A percentile compares a stretch with the other conserved stretches of the same genome.
Conservation (phyloP, 1,284 basidiomycete species). For the Thelephora terrestris region DNA sequence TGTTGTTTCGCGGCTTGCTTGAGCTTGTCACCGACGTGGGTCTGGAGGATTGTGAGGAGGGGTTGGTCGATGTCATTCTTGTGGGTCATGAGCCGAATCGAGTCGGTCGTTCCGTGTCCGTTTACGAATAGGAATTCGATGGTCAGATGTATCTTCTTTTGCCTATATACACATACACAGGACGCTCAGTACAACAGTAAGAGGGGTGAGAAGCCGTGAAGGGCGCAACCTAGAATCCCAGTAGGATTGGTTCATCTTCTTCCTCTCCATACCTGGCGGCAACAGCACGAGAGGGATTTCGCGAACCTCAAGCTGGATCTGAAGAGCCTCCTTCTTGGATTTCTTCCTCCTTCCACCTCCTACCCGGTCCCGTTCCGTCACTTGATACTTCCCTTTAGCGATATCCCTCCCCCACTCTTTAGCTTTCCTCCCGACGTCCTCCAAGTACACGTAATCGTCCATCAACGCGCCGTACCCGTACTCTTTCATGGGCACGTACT, state of each 20-base stretch:
- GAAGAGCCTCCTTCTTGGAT: constrained; percentile 53
- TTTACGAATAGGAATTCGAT: constrained; percentile 56
- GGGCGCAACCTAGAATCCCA: constrained; percentile 67
- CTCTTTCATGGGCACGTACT: constrained; percentile 68
- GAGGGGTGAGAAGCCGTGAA: constrained; percentile 3
- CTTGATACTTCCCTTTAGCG: constrained; percentile 38
- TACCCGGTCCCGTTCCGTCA: constrained; percentile 13
- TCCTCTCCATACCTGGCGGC: constrained; percentile 74
- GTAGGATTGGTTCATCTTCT: constrained; percentile 65
- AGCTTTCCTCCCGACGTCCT: constrained; percentile 66
- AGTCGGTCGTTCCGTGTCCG: constrained; percentile 29
- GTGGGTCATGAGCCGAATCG: constrained; percentile 47
- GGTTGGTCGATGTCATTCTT: constrained; percentile 42
- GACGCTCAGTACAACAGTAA: not conserved
- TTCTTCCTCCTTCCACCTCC: constrained; percentile 21
- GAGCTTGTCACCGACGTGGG: constrained; percentile 30
- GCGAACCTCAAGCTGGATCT: constrained; percentile 50
- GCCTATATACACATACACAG: constrained; percentile 1
- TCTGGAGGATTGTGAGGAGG: constrained; percentile 40
- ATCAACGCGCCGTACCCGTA: constrained; percentile 79
- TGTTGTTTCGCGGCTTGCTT: constrained; percentile 31
- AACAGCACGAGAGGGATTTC: constrained; percentile 71
- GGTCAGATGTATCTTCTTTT: constrained; percentile 65
- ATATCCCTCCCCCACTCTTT: constrained; percentile 67
- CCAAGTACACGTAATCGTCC: constrained; percentile 78